Evolutionary conservation across 2,329 filamentous ascomycete species (phyloP).

Genomic region (Pseudogymnoascus sp.): DNA sequence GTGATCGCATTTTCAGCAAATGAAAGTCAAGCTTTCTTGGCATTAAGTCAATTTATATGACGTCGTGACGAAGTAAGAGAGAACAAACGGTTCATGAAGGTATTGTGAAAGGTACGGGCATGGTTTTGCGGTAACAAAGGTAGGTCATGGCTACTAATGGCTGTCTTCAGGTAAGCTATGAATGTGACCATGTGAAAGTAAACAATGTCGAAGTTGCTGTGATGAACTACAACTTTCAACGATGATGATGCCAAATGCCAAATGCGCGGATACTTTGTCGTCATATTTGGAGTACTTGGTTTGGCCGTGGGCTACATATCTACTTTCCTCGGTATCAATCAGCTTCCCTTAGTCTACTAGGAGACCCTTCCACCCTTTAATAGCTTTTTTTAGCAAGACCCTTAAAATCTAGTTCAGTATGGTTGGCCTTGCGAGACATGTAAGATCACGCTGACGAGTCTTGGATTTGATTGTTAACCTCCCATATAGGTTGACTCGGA

Average conservation of each 20-base stretch:
- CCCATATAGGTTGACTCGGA: conserved; percentile 43
- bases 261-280: background rate
- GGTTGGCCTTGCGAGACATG: conserved; percentile 5
- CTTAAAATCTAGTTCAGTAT: background rate
- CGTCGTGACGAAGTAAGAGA: background rate
- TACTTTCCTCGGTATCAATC: background rate
- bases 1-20: background rate
- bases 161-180: too few relatives aligned
- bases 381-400: background rate
- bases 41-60: background rate
- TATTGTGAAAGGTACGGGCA: background rate
- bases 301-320: background rate
- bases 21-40: background rate
- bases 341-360: background rate
- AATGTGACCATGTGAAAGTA: background rate
- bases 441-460: background rate
- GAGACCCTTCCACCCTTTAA: background rate
- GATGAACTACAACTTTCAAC: background rate
- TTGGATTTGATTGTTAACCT: background rate
- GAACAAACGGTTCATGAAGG: background rate
- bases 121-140: background rate
- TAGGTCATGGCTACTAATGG: background rate
- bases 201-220: background rate
- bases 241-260: background rate
- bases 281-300: background rate